Percentiles rank a stretch among this genome's conserved stretches.
phyloP scores from a whole-genome alignment of 805 yeast genomes.

The Cyberlindnera mrakii region DNA sequence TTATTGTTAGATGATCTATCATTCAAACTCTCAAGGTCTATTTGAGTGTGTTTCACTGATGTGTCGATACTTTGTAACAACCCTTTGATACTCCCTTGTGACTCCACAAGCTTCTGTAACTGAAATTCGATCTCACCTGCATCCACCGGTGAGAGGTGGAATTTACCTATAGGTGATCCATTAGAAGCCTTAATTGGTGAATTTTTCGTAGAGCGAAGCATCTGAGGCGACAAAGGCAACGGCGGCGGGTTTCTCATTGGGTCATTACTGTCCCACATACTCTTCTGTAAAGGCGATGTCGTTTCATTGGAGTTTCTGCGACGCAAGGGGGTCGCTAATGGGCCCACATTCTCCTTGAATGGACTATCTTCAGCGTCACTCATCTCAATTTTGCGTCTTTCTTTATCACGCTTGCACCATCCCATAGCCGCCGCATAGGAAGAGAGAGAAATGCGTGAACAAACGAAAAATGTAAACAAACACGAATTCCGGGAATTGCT shows the following conservation, averaged over 20 bases:
- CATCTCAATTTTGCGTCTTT: not conserved
- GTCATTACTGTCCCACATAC: constrained; percentile 34
- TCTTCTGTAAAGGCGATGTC: constrained; percentile 15
- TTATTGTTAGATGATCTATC: constrained; percentile 25
- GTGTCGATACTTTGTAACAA: constrained; percentile 23
- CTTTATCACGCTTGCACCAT: no score
- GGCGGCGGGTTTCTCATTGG: constrained; percentile 37
- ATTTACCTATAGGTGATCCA: constrained; percentile 18
- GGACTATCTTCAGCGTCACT: not conserved
- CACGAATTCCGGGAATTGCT: no score
- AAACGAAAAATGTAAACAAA: no score
- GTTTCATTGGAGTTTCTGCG: constrained; percentile 5
- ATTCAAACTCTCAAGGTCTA: constrained; percentile 22
- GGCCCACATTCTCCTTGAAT: constrained; percentile 15
- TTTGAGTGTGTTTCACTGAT: constrained; percentile 23
- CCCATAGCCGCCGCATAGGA: not conserved
- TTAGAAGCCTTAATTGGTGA: constrained; percentile 9
- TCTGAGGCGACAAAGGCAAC: constrained; percentile 34
- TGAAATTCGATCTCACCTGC: constrained; percentile 21
- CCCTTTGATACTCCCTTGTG: constrained; percentile 25
- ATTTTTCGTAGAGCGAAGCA: constrained; percentile 22
- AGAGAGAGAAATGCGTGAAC: not conserved
- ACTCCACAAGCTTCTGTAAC: constrained; percentile 22
- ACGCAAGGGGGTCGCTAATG: constrained; percentile 11
- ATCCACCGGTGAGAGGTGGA: constrained; percentile 15